phyloP scores from a whole-genome alignment of 192 early-diverging fungal species.

The Coemansia sp. region DNA sequence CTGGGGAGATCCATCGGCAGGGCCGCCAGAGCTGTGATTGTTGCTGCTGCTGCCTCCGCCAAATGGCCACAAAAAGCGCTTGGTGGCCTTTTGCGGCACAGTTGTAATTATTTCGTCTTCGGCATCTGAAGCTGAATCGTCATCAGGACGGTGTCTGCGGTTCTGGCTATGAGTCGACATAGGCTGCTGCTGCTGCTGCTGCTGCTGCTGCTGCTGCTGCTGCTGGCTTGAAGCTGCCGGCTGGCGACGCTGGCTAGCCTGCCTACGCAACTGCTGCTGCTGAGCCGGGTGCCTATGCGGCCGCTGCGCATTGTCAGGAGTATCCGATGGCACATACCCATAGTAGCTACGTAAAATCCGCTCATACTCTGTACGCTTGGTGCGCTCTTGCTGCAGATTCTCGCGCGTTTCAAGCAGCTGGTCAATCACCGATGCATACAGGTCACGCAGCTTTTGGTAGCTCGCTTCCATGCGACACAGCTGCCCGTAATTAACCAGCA shows the following conservation, averaged over 20 bases:
- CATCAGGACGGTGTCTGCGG: slow-evolving; percentile 5
- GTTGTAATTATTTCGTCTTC: slow-evolving; percentile 52
- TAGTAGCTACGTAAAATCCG: slow-evolving; percentile 37
- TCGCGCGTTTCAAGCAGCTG: slow-evolving; percentile 45
- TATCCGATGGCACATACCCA: slow-evolving; percentile 22
- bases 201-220: slow-evolving; percentile 15
- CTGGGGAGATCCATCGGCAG: slow-evolving; percentile 14
- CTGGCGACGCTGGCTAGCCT: background rate
- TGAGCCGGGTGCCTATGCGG: background rate
- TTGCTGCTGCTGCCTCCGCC: slow-evolving; percentile 22
- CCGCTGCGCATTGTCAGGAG: background rate
- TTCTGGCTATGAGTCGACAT: slow-evolving; percentile 23
- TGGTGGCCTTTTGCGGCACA: slow-evolving; percentile 48
- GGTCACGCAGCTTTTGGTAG: slow-evolving; percentile 49
- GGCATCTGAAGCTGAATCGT: slow-evolving; percentile 45
- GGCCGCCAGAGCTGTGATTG: background rate
- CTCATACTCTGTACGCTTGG: slow-evolving; percentile 34
- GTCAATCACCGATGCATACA: slow-evolving; percentile 45
- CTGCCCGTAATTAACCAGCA: slow-evolving; percentile 50
- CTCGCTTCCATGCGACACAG: slow-evolving; percentile 48
- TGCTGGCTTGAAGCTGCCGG: background rate
- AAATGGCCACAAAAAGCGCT: slow-evolving; percentile 54
- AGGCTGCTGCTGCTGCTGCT: slow-evolving; percentile 28
- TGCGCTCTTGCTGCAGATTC: slow-evolving; percentile 39
- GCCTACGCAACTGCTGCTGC: slow-evolving; percentile 1